Evolutionary conservation across 108 stramenopile genomes (phyloP).

Genomic region (Chaetoceros muelleri): DNA sequence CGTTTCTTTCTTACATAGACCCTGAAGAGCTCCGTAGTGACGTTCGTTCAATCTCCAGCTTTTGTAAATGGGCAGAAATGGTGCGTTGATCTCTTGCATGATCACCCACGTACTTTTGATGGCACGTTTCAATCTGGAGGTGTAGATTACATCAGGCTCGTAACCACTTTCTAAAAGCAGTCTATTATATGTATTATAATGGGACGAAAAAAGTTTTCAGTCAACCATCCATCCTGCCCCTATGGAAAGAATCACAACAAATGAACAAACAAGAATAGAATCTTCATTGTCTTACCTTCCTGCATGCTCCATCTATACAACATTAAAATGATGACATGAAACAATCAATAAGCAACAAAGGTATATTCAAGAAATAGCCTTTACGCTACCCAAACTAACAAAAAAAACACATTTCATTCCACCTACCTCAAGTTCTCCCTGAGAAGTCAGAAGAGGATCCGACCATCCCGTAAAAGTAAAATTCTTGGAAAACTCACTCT

Average conservation of each 20-base stretch:
- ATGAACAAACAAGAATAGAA: neutral
- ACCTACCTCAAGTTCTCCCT: slow-evolving; percentile 53
- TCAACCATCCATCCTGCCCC: neutral
- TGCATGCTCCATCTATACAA: slow-evolving; percentile 28
- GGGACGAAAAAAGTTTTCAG: neutral
- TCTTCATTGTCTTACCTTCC: slow-evolving; percentile 8
- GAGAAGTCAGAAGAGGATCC: slow-evolving; percentile 62
- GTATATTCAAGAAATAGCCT: neutral
- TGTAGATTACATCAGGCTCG: slow-evolving; percentile 86
- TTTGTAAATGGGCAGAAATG: slow-evolving; percentile 86
- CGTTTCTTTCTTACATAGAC: slow-evolving; percentile 74
- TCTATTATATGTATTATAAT: too few relatives aligned
- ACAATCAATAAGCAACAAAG: neutral
- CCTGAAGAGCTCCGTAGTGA: slow-evolving; percentile 89
- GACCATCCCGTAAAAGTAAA: slow-evolving; percentile 49
- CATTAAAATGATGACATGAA: neutral
- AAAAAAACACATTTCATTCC: too few relatives aligned
- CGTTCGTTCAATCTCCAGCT: slow-evolving; percentile 92
- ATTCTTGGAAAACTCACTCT: slow-evolving; percentile 54
- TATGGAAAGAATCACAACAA: neutral
- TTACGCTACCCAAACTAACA: slow-evolving; percentile 44
- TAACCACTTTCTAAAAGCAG: slow-evolving; percentile 75
- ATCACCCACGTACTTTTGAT: slow-evolving; percentile 86
- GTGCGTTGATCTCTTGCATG: slow-evolving; percentile 73
- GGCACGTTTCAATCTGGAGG: slow-evolving; percentile 81